phyloP scores from a whole-genome alignment of 1,284 basidiomycete species.

The Malassezia obtusa region DNA sequence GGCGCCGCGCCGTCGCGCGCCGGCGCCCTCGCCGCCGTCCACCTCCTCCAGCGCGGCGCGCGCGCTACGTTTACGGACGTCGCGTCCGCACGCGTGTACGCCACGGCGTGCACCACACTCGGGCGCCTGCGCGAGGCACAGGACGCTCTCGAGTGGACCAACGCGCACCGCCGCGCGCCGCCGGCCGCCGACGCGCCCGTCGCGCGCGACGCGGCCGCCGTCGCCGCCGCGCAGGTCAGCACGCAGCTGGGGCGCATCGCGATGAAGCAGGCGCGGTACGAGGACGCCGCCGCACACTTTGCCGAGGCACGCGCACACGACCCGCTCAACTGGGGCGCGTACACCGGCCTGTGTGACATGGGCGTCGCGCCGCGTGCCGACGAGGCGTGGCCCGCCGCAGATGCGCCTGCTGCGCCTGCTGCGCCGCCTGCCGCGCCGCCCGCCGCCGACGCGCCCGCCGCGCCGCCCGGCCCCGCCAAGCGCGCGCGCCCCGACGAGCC shows the following conservation, averaged over 20 bases:
- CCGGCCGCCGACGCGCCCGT: slow-evolving; percentile 16
- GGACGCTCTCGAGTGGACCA: slow-evolving; percentile 23
- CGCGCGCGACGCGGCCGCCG: not conserved
- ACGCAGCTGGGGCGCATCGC: slow-evolving; percentile 28
- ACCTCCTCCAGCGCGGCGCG: slow-evolving; percentile 34
- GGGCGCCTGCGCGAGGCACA: slow-evolving; percentile 29
- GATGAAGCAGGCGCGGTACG: slow-evolving; percentile 20
- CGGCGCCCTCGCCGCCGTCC: slow-evolving; percentile 28
- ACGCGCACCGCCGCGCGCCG: not conserved
- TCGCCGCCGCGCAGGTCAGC: slow-evolving; percentile 23
- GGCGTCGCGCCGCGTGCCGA: slow-evolving; percentile 17
- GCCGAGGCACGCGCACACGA: slow-evolving; percentile 23
- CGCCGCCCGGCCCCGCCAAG: not conserved
- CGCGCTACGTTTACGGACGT: slow-evolving; percentile 28
- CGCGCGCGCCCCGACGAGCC: slow-evolving; percentile 19
- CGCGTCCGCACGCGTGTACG: slow-evolving; percentile 31
- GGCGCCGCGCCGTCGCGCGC: slow-evolving; percentile 17
- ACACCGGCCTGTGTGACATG: slow-evolving; percentile 34
- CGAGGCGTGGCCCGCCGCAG: slow-evolving; percentile 19
- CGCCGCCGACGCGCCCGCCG: too few relatives aligned
- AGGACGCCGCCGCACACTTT: slow-evolving; percentile 24
- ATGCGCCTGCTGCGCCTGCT: not conserved
- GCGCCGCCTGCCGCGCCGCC: too few relatives aligned
- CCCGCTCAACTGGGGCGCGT: slow-evolving; percentile 38
- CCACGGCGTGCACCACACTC: slow-evolving; percentile 29